Evolutionary conservation across 345 rosid species (phyloP).

Genomic region (Schrenkiella parvula): DNA sequence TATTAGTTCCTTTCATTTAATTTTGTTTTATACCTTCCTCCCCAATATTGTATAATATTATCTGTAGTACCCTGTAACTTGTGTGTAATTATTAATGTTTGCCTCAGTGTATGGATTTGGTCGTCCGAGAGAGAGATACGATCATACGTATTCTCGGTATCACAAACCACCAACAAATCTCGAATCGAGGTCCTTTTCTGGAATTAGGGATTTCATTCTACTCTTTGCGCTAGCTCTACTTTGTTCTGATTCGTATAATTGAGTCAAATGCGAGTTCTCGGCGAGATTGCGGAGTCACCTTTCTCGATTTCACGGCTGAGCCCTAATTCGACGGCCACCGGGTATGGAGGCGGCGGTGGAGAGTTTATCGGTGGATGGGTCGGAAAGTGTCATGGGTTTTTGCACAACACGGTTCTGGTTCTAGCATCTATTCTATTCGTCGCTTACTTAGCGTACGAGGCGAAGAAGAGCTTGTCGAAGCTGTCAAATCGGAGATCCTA

Average conservation of each 20-base stretch:
- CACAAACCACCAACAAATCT: conserved; percentile 9
- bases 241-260: background rate
- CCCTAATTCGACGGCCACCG: conserved; percentile 37
- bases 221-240: background rate
- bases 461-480: conserved; percentile 68
- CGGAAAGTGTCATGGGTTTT: conserved; percentile 75
- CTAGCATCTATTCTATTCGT: conserved; percentile 58
- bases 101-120: conserved; percentile 13
- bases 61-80: background rate
- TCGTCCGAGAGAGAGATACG: conserved; percentile 3
- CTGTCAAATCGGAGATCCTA: conserved; percentile 77
- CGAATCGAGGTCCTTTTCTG: background rate
- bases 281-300: conserved; percentile 32
- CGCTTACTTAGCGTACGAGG: conserved; percentile 66
- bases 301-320: conserved; percentile 30
- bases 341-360: conserved; percentile 11
- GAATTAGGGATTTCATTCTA: background rate
- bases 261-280: conserved; percentile 34
- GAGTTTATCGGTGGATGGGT: conserved; percentile 57
- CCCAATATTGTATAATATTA: background rate
- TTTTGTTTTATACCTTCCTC: background rate
- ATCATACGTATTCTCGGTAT: conserved; percentile 10
- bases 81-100: background rate
- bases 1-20: background rate
- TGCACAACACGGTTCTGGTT: conserved; percentile 62